Evolutionary conservation across 495 filamentous ascomycete species (phyloP).

Genomic region (Tuber brumale): DNA sequence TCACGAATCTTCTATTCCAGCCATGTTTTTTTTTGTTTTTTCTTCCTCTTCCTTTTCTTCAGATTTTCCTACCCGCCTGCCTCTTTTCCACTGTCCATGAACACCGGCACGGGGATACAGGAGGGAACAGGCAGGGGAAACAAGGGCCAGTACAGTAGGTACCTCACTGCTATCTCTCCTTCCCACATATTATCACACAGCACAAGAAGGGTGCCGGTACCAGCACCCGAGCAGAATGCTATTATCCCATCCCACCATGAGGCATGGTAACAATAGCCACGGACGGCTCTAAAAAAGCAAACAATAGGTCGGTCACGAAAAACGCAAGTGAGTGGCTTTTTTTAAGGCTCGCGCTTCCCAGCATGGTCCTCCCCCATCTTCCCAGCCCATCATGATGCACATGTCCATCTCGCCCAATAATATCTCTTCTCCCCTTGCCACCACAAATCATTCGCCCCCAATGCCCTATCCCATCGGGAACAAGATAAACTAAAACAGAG

Average conservation of each 20-base stretch:
- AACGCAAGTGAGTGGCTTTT: conserved; percentile 21
- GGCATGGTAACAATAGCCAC: background rate
- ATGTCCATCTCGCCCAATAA: background rate
- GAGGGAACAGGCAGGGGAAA: background rate
- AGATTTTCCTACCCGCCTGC: background rate
- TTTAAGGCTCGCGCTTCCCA: conserved; percentile 15
- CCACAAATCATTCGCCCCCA: background rate
- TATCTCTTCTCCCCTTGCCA: background rate
- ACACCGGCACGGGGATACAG: background rate
- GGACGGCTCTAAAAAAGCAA: background rate
- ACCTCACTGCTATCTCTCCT: conserved; percentile 9
- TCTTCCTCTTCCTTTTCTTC: background rate
- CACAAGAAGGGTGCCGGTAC: conserved; percentile 7
- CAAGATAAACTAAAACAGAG: background rate
- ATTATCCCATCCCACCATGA: background rate
- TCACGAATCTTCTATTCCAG: background rate
- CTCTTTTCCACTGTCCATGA: background rate
- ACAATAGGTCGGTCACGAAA: background rate
- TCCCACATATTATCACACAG: conserved; percentile 15
- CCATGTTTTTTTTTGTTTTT: background rate
- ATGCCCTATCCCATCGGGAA: background rate
- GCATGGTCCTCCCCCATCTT: background rate
- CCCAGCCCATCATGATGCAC: background rate
- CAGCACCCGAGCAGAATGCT: background rate
- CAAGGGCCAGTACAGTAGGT: conserved; percentile 7